These are phyloP conservation scores for Cutaneotrichosporon cyanovorans DNA, from an alignment of 1,284 basidiomycete species.

Conservation along the genomic window DNA sequence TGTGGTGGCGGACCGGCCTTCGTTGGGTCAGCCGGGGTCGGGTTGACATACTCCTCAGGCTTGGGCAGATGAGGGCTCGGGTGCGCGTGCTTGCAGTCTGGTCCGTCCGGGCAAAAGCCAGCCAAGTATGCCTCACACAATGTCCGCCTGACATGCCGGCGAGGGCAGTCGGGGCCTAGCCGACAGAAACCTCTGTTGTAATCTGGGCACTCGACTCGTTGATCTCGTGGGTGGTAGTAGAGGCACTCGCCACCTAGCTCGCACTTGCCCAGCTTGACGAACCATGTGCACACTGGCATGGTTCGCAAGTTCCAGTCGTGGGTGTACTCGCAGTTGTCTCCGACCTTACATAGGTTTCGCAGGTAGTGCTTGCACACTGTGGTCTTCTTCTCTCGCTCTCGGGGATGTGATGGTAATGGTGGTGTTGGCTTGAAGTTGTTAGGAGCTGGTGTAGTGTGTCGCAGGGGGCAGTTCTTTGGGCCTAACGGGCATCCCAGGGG, in stretches of 20 bases:
- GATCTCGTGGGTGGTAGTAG: constrained; percentile 86
- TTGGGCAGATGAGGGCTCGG: constrained; percentile 50
- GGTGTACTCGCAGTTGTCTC: constrained; percentile 94
- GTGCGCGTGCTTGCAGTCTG: constrained; percentile 83
- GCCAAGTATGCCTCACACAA: constrained; percentile 86
- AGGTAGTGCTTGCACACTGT: constrained; percentile 99
- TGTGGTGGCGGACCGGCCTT: constrained; percentile 82
- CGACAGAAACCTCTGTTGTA: constrained; percentile 94
- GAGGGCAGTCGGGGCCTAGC: constrained; percentile 76
- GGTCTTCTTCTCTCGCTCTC: constrained; percentile 73
- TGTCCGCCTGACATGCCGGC: constrained; percentile 86
- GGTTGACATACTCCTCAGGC: constrained; percentile 69
- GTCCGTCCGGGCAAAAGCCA: constrained; percentile 91
- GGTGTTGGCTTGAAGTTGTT: constrained; percentile 82
- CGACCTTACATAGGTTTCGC: constrained; percentile 95
- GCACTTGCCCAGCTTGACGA: constrained; percentile 95
- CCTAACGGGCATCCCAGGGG: constrained; percentile 80
- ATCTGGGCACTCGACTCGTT: constrained; percentile 87
- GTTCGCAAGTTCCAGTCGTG: constrained; percentile 97
- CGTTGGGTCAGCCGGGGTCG: constrained; percentile 62
- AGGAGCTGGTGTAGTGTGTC: constrained; percentile 77
- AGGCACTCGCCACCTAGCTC: constrained; percentile 96
- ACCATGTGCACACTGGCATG: constrained; percentile 99
- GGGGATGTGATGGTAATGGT: constrained; percentile 63
- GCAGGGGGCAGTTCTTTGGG: constrained; percentile 73